A percentile compares a stretch with the other conserved stretches of the same genome.
These are phyloP conservation scores for Cornus controversa DNA, from an alignment of 148 eudicot species.

Conservation along the genomic window DNA sequence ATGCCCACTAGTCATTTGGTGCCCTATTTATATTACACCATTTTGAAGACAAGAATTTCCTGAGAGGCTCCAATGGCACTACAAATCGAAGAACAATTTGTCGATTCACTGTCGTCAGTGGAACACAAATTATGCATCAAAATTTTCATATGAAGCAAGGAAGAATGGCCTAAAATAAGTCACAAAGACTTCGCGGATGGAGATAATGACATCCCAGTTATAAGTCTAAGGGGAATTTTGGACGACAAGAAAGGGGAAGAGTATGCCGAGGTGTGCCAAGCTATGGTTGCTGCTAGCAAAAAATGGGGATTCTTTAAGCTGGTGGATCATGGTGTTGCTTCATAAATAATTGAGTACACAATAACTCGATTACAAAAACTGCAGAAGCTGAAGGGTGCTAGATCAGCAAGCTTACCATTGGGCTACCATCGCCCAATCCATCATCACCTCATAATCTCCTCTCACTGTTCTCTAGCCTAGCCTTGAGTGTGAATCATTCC, in stretches of 20 bases:
- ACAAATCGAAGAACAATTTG: slow-evolving; percentile 7
- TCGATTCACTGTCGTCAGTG: slow-evolving; percentile 6
- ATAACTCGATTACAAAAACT: not conserved
- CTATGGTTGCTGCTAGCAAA: slow-evolving; percentile 16
- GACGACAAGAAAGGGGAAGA: not conserved
- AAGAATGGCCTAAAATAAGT: slow-evolving; percentile 10
- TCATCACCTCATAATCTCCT: too few relatives aligned
- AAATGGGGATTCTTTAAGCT: slow-evolving; percentile 26
- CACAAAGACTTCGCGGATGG: slow-evolving; percentile 2
- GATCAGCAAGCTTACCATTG: too few relatives aligned
- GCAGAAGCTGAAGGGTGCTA: slow-evolving; percentile 21
- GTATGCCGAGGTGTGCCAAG: not conserved
- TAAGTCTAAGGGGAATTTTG: slow-evolving; percentile 2
- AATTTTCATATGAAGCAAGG: slow-evolving; percentile 6
- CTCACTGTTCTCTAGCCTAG: too few relatives aligned
- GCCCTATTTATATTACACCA: not conserved
- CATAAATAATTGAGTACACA: not conserved
- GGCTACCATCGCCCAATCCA: too few relatives aligned
- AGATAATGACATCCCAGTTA: not conserved
- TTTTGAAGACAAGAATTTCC: not conserved
- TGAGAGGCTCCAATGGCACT: not conserved
- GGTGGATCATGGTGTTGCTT: slow-evolving; percentile 20
- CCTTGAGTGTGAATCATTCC: too few relatives aligned
- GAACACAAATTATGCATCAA: slow-evolving; percentile 1
- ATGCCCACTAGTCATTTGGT: not conserved